Percentiles rank a stretch among this genome's conserved stretches.
These are phyloP conservation scores for Fomitopsis pinicola DNA, from an alignment of 1,284 basidiomycete genomes.

Conservation along the genomic window DNA sequence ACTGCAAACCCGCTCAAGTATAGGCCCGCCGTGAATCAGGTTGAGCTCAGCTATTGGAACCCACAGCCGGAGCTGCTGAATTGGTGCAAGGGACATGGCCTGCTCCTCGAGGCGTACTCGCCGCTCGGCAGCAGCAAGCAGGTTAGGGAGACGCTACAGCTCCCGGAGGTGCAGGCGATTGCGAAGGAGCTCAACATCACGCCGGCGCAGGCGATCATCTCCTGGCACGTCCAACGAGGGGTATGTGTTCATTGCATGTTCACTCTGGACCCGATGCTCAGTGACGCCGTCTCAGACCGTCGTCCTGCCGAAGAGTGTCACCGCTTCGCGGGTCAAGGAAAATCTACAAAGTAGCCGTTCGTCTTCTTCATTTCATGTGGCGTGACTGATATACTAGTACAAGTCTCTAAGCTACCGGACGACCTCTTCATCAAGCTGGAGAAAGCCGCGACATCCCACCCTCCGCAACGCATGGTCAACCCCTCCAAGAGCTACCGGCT, in stretches of 20 bases:
- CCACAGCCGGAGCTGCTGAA: slow-evolving; percentile 81
- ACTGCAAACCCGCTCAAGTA: slow-evolving; percentile 70
- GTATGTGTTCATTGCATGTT: not conserved
- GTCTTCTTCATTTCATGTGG: not conserved
- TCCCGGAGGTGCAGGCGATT: slow-evolving; percentile 46
- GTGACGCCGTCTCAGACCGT: slow-evolving; percentile 40
- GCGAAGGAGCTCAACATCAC: slow-evolving; percentile 65
- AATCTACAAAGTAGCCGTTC: slow-evolving; percentile 53
- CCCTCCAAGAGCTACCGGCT: slow-evolving; percentile 61
- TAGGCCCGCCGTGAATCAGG: slow-evolving; percentile 76
- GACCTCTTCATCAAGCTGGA: slow-evolving; percentile 58
- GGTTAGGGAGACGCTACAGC: slow-evolving; percentile 48
- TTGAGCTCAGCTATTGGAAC: slow-evolving; percentile 80
- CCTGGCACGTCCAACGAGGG: slow-evolving; percentile 78
- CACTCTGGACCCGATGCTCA: too few relatives aligned
- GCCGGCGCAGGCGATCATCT: slow-evolving; percentile 73
- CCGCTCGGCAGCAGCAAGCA: slow-evolving; percentile 66
- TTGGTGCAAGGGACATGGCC: slow-evolving; percentile 60
- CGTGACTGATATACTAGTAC: not conserved
- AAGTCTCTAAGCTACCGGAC: slow-evolving; percentile 50
- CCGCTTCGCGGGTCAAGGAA: slow-evolving; percentile 61
- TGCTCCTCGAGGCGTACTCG: slow-evolving; percentile 77
- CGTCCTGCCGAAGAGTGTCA: slow-evolving; percentile 79
- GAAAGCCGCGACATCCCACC: slow-evolving; percentile 50
- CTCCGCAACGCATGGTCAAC: slow-evolving; percentile 49